phyloP scores from a whole-genome alignment of 176 grass and related monocot genomes.

The Miscanthus lutarioriparius region DNA sequence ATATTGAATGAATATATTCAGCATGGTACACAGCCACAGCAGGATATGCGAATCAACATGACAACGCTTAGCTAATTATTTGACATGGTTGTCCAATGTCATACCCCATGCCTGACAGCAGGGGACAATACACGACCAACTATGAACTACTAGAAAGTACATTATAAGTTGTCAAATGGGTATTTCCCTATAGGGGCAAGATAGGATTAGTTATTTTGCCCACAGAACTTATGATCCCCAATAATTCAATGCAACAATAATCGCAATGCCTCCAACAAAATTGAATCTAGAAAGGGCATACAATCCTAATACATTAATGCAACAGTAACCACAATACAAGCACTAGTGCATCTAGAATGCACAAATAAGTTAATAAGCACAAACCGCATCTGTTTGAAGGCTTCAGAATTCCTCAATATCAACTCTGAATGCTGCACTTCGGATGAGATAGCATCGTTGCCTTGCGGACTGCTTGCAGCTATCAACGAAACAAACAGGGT shows the following conservation, averaged over 20 bases:
- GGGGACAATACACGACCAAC: not conserved
- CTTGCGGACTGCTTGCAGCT: conserved; percentile 31
- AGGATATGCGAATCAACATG: conserved; percentile 2
- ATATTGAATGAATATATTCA: not conserved
- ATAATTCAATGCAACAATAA: not conserved
- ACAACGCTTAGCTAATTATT: not conserved
- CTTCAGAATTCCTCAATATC: conserved; percentile 35
- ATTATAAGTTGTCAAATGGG: conserved; percentile 11
- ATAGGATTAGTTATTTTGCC: not conserved
- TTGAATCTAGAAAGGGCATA: not conserved
- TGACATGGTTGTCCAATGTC: not conserved
- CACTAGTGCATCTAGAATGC: not conserved
- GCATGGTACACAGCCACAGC: not conserved
- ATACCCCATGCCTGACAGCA: not conserved
- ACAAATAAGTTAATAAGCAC: not conserved
- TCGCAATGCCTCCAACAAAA: not conserved
- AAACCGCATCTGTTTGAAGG: conserved; percentile 46
- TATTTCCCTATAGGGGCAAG: not conserved
- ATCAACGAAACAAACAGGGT: conserved; percentile 26
- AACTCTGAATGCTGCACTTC: conserved; percentile 44
- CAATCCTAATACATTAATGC: not conserved
- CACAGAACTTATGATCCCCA: not conserved
- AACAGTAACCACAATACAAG: not conserved
- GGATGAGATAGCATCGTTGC: conserved; percentile 38
- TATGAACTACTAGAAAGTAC: conserved; percentile 9